Conservation (phyloP, 225 moss, liverwort and hornwort genomes). For the Marchantia paleacea region DNA sequence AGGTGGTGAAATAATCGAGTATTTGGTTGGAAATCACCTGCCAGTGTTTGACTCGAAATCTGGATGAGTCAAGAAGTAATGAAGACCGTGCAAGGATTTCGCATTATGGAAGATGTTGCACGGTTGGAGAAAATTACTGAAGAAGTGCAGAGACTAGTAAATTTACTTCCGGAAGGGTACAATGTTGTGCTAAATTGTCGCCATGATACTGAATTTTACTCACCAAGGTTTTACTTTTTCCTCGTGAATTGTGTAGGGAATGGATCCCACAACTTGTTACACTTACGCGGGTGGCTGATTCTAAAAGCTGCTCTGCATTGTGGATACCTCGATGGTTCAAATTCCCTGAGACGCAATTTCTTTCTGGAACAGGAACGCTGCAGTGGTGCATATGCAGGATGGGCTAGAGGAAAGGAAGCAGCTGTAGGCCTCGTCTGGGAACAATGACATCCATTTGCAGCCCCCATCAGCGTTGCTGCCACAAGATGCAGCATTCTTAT, state of each 20-base stretch:
- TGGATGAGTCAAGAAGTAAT: no score
- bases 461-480: slow-evolving; percentile 10
- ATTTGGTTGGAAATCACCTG: no score
- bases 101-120: no score
- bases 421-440: not conserved
- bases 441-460: slow-evolving; percentile 18
- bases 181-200: no score
- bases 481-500: not conserved
- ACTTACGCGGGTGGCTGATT: not conserved
- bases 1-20: not conserved
- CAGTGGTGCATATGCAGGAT: not conserved
- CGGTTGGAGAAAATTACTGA: no score
- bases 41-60: no score
- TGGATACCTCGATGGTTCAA: not conserved
- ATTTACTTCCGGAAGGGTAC: no score
- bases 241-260: not conserved
- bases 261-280: not conserved
- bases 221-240: not conserved
- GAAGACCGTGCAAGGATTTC: no score
- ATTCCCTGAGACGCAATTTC: not conserved
- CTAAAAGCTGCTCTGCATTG: not conserved
- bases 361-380: not conserved
- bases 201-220: not conserved
- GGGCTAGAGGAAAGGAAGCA: not conserved
- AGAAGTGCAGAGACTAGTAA: no score